Evolutionary conservation across 768 basidiomycete species (phyloP).

Genomic region (Saitozyma sp.): DNA sequence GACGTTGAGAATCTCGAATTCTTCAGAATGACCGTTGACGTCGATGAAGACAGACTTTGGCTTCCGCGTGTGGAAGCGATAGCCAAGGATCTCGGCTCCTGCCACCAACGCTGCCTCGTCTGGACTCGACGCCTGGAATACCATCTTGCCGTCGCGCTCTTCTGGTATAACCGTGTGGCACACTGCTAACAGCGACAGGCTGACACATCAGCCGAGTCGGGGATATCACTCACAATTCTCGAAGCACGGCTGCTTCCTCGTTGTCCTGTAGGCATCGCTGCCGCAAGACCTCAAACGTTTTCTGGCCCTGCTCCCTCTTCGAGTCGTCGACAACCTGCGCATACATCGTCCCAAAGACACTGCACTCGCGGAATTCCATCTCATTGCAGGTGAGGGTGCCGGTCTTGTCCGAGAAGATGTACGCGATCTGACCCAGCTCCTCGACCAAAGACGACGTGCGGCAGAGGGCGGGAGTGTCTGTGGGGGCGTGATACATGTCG

Average conservation of each 20-base stretch:
- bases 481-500: constrained; percentile 95
- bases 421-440: constrained; percentile 87
- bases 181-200: constrained; percentile 77
- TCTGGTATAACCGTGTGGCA: constrained; percentile 99
- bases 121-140: constrained; percentile 94
- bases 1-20: constrained; percentile 90
- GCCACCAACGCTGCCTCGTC: constrained; percentile 95
- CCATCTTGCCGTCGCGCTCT: constrained; percentile 76
- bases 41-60: constrained; percentile 93
- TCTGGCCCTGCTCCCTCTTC: constrained; percentile 74
- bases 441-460: constrained; percentile 98
- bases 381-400: constrained; percentile 93
- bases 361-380: constrained; percentile 94
- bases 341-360: constrained; percentile 83
- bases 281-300: constrained; percentile 75
- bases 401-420: constrained; percentile 54
- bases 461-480: constrained; percentile 94
- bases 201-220: constrained; percentile 58
- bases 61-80: constrained; percentile 94
- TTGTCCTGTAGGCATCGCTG: constrained; percentile 36
- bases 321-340: constrained; percentile 87
- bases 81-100: constrained; percentile 88
- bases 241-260: constrained; percentile 53
- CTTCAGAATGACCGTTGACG: constrained; percentile 67
- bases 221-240: constrained; percentile 55